Percentiles rank a stretch among this genome's conserved stretches.
Evolutionary conservation across 148 eudicot species (phyloP).

Genomic region (Nepenthes mirabilis): DNA sequence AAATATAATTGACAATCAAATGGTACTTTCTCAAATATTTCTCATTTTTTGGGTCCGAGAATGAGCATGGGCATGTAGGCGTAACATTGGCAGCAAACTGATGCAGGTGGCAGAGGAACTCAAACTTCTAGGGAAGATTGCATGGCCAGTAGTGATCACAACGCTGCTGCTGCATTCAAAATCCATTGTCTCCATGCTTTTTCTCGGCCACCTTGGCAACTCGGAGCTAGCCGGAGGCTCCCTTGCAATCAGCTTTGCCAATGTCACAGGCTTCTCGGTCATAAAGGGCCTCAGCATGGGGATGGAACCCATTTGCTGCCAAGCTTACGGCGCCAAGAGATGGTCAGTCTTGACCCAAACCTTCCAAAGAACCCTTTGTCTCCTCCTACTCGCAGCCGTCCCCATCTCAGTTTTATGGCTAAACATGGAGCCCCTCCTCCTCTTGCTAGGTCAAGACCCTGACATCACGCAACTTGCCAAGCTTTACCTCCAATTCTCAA

Average conservation of each 20-base stretch:
- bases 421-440: slow-evolving; percentile 51
- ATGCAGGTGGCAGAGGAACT: slow-evolving; percentile 60
- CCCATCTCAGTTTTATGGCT: slow-evolving; percentile 60
- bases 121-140: slow-evolving; percentile 31
- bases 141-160: slow-evolving; percentile 49
- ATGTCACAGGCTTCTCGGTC: slow-evolving; percentile 69
- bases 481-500: slow-evolving; percentile 45
- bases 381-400: slow-evolving; percentile 45
- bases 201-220: slow-evolving; percentile 64
- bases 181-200: slow-evolving; percentile 65
- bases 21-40: too few relatives aligned
- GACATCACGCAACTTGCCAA: slow-evolving; percentile 52
- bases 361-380: slow-evolving; percentile 49
- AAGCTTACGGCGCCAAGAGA: slow-evolving; percentile 80
- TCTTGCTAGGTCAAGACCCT: slow-evolving; percentile 46
- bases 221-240: slow-evolving; percentile 79
- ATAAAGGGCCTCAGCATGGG: slow-evolving; percentile 85
- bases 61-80: too few relatives aligned
- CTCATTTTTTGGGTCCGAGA: too few relatives aligned
- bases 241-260: slow-evolving; percentile 74
- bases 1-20: too few relatives aligned
- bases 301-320: slow-evolving; percentile 91
- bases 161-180: slow-evolving; percentile 53
- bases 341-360: slow-evolving; percentile 49
- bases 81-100: neutral